A percentile compares a stretch with the other conserved stretches of the same genome.
Evolutionary conservation across 2,329 filamentous ascomycete genomes (phyloP).

Genomic region (Aspergillus caelatus): DNA sequence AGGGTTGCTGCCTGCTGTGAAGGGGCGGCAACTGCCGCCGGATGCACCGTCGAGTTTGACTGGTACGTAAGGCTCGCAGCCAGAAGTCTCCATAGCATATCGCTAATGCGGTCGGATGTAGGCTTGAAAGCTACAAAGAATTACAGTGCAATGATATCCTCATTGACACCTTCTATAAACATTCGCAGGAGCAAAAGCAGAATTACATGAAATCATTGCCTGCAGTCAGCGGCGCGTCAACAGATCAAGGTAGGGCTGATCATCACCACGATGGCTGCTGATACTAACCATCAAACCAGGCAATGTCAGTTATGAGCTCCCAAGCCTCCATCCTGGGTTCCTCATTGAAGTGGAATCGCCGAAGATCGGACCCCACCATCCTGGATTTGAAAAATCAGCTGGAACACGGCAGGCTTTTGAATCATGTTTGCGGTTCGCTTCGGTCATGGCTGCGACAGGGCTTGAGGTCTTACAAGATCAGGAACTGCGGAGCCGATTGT

Average conservation of each 20-base stretch:
- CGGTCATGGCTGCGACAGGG: background rate
- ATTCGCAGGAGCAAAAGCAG: background rate
- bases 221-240: background rate
- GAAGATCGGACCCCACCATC: background rate
- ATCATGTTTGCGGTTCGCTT: background rate
- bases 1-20: background rate
- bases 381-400: background rate
- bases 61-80: background rate
- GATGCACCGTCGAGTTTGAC: background rate
- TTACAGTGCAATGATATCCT: background rate
- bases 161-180: background rate
- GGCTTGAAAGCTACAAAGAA: background rate
- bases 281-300: background rate
- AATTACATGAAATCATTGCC: background rate
- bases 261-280: background rate
- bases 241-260: background rate
- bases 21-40: background rate
- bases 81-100: background rate
- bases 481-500: background rate
- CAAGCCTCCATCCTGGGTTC: background rate
- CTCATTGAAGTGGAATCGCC: background rate
- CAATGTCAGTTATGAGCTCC: background rate
- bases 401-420: background rate
- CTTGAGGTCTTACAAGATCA: background rate
- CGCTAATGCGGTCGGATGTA: background rate